Base-by-base conservation (phyloP, 805 yeast genomes). In the Candida methanosorbosa region DNA sequence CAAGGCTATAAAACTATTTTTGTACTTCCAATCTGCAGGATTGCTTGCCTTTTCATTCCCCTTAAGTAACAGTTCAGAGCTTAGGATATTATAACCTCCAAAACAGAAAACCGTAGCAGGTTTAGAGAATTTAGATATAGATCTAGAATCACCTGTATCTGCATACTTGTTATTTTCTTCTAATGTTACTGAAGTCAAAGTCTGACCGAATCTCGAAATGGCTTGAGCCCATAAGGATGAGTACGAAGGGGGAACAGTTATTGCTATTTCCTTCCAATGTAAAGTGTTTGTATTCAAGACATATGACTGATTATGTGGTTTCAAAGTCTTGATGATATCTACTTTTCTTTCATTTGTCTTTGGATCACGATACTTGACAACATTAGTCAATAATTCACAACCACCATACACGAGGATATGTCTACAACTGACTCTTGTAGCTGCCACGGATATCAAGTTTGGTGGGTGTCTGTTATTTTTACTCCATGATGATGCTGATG, bases 401-500 rank as follows among this genome's bases (percentile, higher is more conserved):
- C 92, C 94, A n/a, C 90, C 94, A 48, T 72, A 79, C 38, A 70
- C 67, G 42, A 80, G 66, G 13, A 75, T 63, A 45, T 78, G 78
- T 25, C 74, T 56, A n/a, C 66, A 61, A 4, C 82, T 70, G 4
- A 81, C 57, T 36, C 57, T 63, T 8, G 73, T 61, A 14, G 71
- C 64, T 5, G 64, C 46, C 50, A 75, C 57, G 36, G 74, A 67
- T 29, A 71, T 48, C 15, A 79, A 46, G 3, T 78, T 68, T 4
- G 72, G 69, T 0, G 87, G 86, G 5, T 40, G 41, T 13, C 34
- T 40, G 13, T 40, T 37, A 16, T 27, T 34, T 38, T 35, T 38
- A 61, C 59, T 18, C 45, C 54, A 28, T 16, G 32, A 34, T 18
- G 32, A 28, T 17, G 32, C 12, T 16, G 23, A 15, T 9, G 33